Evolutionary conservation across 2,329 filamentous ascomycete genomes (phyloP).

Genomic region (Niveomyces coronatus): DNA sequence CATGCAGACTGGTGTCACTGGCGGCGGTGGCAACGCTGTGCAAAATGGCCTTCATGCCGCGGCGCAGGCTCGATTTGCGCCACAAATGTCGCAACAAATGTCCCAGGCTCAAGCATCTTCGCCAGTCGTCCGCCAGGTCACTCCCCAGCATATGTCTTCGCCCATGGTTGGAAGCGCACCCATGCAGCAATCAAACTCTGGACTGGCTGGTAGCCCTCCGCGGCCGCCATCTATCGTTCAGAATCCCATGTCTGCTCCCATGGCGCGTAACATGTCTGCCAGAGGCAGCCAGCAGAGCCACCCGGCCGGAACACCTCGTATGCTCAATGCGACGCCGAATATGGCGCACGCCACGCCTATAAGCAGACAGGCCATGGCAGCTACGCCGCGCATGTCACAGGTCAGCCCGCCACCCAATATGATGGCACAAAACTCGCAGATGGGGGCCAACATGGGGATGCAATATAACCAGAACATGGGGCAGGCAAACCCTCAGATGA

Average conservation of each 20-base stretch:
- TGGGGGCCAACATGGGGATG: slow-evolving; percentile 39
- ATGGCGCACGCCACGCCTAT: slow-evolving; percentile 51
- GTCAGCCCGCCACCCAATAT: slow-evolving; percentile 50
- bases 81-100: slow-evolving; percentile 46
- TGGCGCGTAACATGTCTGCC: slow-evolving; percentile 52
- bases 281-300: slow-evolving; percentile 59
- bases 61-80: slow-evolving; percentile 36
- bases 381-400: slow-evolving; percentile 53
- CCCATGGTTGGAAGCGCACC: slow-evolving; percentile 51
- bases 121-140: slow-evolving; percentile 54
- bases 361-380: slow-evolving; percentile 37
- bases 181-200: slow-evolving; percentile 57
- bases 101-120: slow-evolving; percentile 53
- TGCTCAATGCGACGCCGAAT: slow-evolving; percentile 51
- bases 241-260: slow-evolving; percentile 48
- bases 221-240: slow-evolving; percentile 57
- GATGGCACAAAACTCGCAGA: slow-evolving; percentile 47
- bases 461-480: slow-evolving; percentile 39
- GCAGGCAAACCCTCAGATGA: slow-evolving; percentile 26
- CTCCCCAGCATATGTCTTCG: slow-evolving; percentile 54
- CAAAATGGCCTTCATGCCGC: slow-evolving; percentile 27
- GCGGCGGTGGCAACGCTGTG: slow-evolving; percentile 22
- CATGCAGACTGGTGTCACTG: slow-evolving; percentile 27
- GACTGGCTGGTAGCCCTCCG: slow-evolving; percentile 57
- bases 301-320: slow-evolving; percentile 50